These are phyloP conservation scores for Sclerotinia nivalis DNA, from an alignment of 2,329 filamentous ascomycete species.

Conservation along the genomic window DNA sequence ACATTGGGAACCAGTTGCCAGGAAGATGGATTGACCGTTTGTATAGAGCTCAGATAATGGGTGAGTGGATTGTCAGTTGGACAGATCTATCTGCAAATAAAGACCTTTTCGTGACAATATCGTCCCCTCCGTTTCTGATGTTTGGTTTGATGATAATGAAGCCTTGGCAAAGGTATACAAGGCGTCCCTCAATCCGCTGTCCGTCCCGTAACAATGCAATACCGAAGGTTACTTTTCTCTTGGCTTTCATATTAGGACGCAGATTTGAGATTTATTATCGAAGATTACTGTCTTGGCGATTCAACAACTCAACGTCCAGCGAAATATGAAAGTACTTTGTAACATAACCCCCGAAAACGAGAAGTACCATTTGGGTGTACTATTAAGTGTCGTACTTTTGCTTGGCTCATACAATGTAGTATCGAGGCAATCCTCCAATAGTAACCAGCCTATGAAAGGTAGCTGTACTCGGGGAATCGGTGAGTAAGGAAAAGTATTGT, in stretches of 20 bases:
- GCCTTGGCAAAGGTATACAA: conserved; percentile 20
- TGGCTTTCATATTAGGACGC: conserved; percentile 17
- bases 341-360: neutral
- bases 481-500: neutral
- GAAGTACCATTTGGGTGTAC: conserved; percentile 13
- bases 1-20: conserved; percentile 3
- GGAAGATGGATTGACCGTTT: conserved; percentile 4
- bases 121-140: conserved; percentile 4
- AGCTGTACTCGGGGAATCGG: neutral
- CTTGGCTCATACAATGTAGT: conserved; percentile 19
- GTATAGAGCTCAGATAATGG: neutral
- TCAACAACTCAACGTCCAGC: conserved; percentile 23
- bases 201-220: conserved; percentile 10
- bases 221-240: conserved; percentile 18
- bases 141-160: neutral
- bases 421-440: neutral
- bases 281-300: conserved; percentile 19
- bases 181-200: conserved; percentile 21
- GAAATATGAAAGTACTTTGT: neutral
- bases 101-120: conserved; percentile 15
- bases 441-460: neutral
- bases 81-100: neutral
- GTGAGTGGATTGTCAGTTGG: neutral
- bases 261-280: conserved; percentile 20
- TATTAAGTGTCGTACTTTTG: conserved; percentile 16